Base-by-base conservation (phyloP, 1,139 yeast species). In the Suhomyces chickasaworum region DNA sequence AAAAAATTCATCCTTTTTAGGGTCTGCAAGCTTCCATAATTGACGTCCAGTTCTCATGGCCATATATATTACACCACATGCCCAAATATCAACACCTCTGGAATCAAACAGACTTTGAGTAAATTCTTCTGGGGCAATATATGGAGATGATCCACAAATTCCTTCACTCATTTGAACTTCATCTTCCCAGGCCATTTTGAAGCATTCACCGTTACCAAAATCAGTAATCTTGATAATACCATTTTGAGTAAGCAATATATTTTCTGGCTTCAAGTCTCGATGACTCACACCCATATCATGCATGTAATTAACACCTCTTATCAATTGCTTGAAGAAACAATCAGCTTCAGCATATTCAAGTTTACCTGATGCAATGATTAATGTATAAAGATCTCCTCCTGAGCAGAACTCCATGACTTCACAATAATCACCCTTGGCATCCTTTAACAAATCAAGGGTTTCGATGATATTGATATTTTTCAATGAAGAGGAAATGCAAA, bases 211-310 rank as follows among this genome's bases (percentile, higher is more conserved):
- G 61, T 89, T 90, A 43, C 99, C 99, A 63, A 93, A 93, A 68
- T 93, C 99, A 3, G 97, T 88, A 52, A 93, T 90, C 64, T 93
- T 93, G 49, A 93, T 68, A 18, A 79, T 73, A 33, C 99, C 99
- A 51, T 78, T 76, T 45, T 85, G 83, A 1, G 97, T 89, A 41
- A 93, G 71, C 46, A 93, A 69, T 33, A 93, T 68, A 65, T 93
- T 93, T 62, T 93, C 99, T 0, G 99, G 99, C 68, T 93, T 93
- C 56, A 93, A 75, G 64, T 93, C 99, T 50, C 98, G 79, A 66
- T 93, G 99, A 27, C 95, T 86, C 39, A 93, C 97, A 34, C 98
- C 98, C 95, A 90, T 88, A 41, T 88, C 89, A 68, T 93, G 99
- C 96, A 93, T 89, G 69, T 90, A 93, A 46, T 84, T 87, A 33